Percentiles rank a stretch among this genome's conserved stretches.
These are phyloP conservation scores for Cryptosporidium sp. DNA, from an alignment of 169 alveolate genomes.

Conservation along the genomic window DNA sequence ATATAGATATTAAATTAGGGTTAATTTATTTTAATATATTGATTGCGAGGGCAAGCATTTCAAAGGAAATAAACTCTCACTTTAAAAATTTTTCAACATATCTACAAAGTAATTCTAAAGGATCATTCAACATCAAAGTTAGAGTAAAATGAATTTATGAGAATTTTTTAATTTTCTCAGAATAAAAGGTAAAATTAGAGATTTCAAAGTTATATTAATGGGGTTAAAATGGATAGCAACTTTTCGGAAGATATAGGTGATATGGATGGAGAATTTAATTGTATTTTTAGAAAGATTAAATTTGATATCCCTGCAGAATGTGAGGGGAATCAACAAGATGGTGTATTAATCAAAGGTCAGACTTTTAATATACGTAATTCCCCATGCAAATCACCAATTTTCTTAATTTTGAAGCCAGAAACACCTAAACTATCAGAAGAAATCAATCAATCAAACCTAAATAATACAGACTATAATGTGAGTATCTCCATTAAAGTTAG, in stretches of 20 bases:
- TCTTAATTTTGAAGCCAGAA: background rate
- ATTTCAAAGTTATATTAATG: background rate
- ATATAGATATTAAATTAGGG: background rate
- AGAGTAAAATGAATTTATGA: background rate
- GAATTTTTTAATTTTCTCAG: background rate
- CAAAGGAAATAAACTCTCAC: background rate
- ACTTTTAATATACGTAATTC: background rate
- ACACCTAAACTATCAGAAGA: background rate
- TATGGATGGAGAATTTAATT: conserved; percentile 10
- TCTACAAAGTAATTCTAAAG: background rate
- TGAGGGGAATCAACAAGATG: background rate
- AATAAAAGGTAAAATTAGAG: background rate
- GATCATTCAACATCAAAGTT: background rate
- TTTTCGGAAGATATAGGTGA: background rate
- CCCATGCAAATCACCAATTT: background rate
- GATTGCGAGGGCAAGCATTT: background rate
- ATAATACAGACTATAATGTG: background rate
- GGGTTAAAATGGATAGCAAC: background rate
- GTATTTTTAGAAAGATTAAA: background rate
- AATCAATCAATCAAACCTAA: background rate
- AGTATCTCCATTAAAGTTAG: conserved; percentile 9
- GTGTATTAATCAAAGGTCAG: background rate
- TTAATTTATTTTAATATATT: background rate
- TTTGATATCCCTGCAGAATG: background rate
- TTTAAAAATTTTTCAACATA: background rate